Evolutionary conservation across 2,329 filamentous ascomycete species (phyloP), one percentile per base, ranked within the genome.

Genomic region (Ophiostoma australiae): DNA sequence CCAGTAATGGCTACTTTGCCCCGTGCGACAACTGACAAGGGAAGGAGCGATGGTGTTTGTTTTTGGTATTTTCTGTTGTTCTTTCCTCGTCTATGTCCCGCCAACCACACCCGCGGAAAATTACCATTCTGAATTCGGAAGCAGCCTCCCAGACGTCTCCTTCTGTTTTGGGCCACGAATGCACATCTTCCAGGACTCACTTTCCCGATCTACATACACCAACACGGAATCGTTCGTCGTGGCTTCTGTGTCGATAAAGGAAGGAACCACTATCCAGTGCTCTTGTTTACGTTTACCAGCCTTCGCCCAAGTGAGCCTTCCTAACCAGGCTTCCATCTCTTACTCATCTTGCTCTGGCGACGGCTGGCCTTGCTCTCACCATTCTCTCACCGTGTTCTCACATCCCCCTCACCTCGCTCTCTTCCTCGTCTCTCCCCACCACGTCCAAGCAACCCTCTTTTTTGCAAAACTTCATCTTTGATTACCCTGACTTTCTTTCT

Each of bases 401-500:
- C 35, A 23, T 66, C 61, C 7, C 31, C 17, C 20, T 65, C 61
- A 65, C 61, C 17, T 65, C 31, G 8, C 35, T 66, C 63, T 66
- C 37, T 39, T 11, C 20, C 13, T 35, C 8, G 35, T 23, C 63
- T 66, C 63, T 23, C 63, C 10, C n/a, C 23, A 8, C 23, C 27
- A 2, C 20, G 33, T 39, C 20, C 31, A 37, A 41, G 20, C 20
- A 20, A 48, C 63, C 66, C 69, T 23, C 69, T 27, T 39, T 67
- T 70, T 69, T 70, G 71, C 61, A 67, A 23, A 23, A 15, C 23
- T 37, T 55, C 70, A 70, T 73, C 65, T 70, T 69, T 70, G 52
- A 48, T 71, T 68, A 67, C 44, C 10, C 31, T 13, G 33, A 35
- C 55, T 39, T 61, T 23, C 52, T 74, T 73, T 74, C 70, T 73